Evolutionary conservation across 148 eudicot genomes (phyloP).

Genomic region (Simmondsia chinensis): DNA sequence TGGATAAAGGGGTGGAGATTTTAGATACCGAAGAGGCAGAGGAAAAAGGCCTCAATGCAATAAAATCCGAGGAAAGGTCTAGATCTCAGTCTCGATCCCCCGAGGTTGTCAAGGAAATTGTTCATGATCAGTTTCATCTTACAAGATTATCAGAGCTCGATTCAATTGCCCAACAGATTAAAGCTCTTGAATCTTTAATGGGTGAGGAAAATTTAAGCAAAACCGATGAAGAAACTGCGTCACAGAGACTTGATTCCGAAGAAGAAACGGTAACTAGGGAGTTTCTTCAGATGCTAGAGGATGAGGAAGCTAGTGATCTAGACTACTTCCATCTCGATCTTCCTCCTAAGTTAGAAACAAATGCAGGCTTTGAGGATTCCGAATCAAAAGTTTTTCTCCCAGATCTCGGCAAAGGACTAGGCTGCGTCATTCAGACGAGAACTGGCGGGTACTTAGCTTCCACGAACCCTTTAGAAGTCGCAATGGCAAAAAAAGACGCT

Average conservation of each 20-base stretch:
- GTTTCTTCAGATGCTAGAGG: slow-evolving; percentile 83
- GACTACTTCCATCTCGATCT: slow-evolving; percentile 15
- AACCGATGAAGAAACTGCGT: slow-evolving; percentile 38
- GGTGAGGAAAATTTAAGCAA: slow-evolving; percentile 29
- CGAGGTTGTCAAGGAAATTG: slow-evolving; percentile 92
- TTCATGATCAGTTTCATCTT: slow-evolving; percentile 53
- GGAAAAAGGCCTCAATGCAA: slow-evolving; percentile 22
- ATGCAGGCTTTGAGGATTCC: slow-evolving; percentile 21
- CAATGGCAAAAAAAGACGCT: slow-evolving; percentile 46
- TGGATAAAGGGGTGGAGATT: slow-evolving; percentile 82
- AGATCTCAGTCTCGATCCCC: too few species aligned
- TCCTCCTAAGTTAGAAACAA: slow-evolving; percentile 16
- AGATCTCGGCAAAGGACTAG: slow-evolving; percentile 91
- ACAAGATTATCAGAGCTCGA: slow-evolving; percentile 75
- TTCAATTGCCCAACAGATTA: slow-evolving; percentile 83
- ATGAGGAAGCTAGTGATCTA: slow-evolving; percentile 19
- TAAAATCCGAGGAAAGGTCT: slow-evolving; percentile 41
- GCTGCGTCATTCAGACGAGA: slow-evolving; percentile 77
- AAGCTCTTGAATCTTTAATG: slow-evolving; percentile 88
- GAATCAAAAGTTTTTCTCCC: slow-evolving; percentile 53
- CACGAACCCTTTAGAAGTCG: slow-evolving; percentile 56
- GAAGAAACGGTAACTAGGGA: slow-evolving; percentile 88
- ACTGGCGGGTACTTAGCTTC: slow-evolving; percentile 84
- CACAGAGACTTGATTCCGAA: slow-evolving; percentile 61
- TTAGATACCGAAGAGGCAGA: slow-evolving; percentile 23